Evolutionary conservation across 2,329 filamentous ascomycete genomes (phyloP).

Genomic region (Fusarium domesticum): DNA sequence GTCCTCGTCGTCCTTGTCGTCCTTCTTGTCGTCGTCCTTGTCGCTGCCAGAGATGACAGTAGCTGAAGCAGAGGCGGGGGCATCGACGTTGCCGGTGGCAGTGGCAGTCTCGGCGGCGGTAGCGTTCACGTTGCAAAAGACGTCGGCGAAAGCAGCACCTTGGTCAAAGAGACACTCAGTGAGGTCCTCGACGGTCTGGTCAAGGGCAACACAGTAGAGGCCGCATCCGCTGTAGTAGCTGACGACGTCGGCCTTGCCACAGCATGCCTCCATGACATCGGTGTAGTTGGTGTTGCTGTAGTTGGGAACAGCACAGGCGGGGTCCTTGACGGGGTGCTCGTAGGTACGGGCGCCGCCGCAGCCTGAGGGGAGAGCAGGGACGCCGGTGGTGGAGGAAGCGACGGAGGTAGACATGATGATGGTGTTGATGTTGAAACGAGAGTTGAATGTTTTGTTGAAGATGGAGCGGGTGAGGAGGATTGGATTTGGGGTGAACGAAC

Average conservation of each 20-base stretch:
- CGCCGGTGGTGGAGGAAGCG: conserved; percentile 20
- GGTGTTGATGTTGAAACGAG: background rate
- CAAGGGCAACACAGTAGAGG: conserved; percentile 45
- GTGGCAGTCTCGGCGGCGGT: conserved; percentile 39
- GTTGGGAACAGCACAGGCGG: conserved; percentile 43
- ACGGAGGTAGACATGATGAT: conserved; percentile 4
- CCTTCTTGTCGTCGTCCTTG: conserved; percentile 6
- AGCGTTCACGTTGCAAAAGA: conserved; percentile 44
- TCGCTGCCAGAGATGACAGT: conserved; percentile 30
- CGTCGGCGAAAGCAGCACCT: conserved; percentile 35
- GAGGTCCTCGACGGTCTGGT: conserved; percentile 31
- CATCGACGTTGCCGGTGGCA: conserved; percentile 17
- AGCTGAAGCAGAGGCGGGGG: conserved; percentile 32
- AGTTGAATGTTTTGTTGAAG: background rate
- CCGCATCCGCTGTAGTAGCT: conserved; percentile 48
- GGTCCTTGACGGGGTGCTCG: conserved; percentile 43
- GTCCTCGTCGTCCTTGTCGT: conserved; percentile 11
- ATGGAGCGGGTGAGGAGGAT: background rate
- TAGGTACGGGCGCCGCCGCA: conserved; percentile 31
- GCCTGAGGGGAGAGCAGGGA: conserved; percentile 10
- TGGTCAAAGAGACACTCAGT: conserved; percentile 38
- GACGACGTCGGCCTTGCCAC: conserved; percentile 41
- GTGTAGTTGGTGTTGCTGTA: conserved; percentile 39
- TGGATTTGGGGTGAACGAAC: background rate
- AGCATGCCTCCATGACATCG: conserved; percentile 45